Base-by-base conservation (phyloP, 805 yeast genomes). In the Yamadazyma endophytica region DNA sequence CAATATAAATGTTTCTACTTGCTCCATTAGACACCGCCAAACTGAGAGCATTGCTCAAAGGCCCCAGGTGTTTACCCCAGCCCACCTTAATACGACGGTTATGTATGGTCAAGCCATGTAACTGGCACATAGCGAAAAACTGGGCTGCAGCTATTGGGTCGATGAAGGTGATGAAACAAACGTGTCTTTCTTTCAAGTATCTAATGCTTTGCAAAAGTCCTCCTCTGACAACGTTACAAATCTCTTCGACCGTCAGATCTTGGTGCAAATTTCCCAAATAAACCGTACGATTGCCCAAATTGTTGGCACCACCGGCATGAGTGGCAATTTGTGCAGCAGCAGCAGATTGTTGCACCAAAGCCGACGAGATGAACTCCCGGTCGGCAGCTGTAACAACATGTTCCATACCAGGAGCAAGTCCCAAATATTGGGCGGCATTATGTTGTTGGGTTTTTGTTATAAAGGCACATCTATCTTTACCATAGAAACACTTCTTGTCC, bases 71-170 rank as follows among this genome's bases (percentile, higher is more conserved):
- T 58, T 87, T 89, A 28, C 97, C 98, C 97, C 98, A 90, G 13
- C 97, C 96, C 35, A 90, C 88, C 55, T 85, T 86, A 44, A 90
- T 82, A 49, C 89, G 74, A 49, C 94, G 73, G 54, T 81, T 82
- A 52, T 85, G 95, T 38, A 90, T 82, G 13, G 88, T 75, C 38
- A 90, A 67, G 1, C 96, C 96, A 51, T 88, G 94, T 42, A 88
- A 66, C 50, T 87, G 88, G 43, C 95, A 81, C 84, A 86, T 80
- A 6, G 97, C 97, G 58, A 82, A 90, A 55, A 90, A 90, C 59
- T 90, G 97, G 2, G 96, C 96, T 1, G 97, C 97, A 2, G 97
- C 95, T 32, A 90, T 83, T 17, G 97, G 96, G 53, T 92, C 97
- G 43, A 90, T 81, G 54, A 92, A 90, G 9, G 97, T 90, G 31